Base-by-base conservation (phyloP, 768 basidiomycete genomes). In the Podaxis mareebaensis region DNA sequence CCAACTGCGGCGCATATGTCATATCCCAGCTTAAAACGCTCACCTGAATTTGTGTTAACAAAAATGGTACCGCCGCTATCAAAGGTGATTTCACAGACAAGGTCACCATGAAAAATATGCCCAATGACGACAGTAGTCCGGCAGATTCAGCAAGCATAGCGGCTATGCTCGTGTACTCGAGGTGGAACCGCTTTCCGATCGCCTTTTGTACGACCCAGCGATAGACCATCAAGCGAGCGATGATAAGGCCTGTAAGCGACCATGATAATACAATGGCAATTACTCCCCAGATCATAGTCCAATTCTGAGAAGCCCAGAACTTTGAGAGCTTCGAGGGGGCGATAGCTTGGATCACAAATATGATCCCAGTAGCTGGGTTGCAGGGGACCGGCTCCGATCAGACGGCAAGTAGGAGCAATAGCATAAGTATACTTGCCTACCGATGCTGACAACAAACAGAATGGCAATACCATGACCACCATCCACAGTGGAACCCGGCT, bases 31-130 rank as follows among this genome's bases (percentile, higher is more conserved):
- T 15, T 13, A 12, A 44, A 5, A 26, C n/a, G 49, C 60, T 33
- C 30, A 36, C 42, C 53, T 61, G 60, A 12, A 61, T 8, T 15
- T 61, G 60, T 8, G 53, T 36, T 30, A 61, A 38, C 42, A 61
- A 13, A 48, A 61, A 61, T 6, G 60, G 60, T 7, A 61, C 53
- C 53, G 48, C 55, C 15, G 26, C 53, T 39, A 61, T 38, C 6
- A 53, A 44, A 36, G 53, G 60, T 15, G 60, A 61, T 30, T 20
- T 36, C 10, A 30, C 20, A 15, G 60, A 61, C 15, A 33, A 61
- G 1, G 33, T 53, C 11, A 55, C 20, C 44, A 61, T 20, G 26
- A 20, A 61, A 17, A 54, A 61, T 28, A 55, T n/a, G 8, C 30
- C 17, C 20, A 55, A 61, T 36, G 53, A 61, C 7, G 60, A 46